Conservation (phyloP, 1,284 basidiomycete species). For the Tylopilus sp. region DNA sequence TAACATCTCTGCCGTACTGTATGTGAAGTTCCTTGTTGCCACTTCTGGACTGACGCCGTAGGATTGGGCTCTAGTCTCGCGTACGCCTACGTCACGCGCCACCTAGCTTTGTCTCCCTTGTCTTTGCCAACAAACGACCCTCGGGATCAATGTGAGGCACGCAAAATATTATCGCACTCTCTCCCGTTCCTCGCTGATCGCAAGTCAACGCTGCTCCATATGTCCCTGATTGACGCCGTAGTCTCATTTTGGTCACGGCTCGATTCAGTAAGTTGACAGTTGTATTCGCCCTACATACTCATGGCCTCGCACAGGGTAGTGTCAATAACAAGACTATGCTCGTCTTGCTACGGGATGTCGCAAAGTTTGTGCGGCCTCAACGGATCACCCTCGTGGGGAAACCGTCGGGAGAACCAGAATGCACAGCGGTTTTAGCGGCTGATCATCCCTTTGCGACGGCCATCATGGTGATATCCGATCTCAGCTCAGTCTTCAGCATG, state of each 20-base stretch:
- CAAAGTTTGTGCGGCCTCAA: constrained; percentile 46
- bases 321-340: constrained; percentile 46
- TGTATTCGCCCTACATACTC: neutral
- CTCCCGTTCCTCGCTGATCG: constrained; percentile 61
- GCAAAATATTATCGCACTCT: constrained; percentile 44
- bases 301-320: constrained; percentile 37
- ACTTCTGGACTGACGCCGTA: neutral
- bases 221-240: constrained; percentile 47
- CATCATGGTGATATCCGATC: constrained; percentile 30
- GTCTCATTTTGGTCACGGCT: constrained; percentile 61
- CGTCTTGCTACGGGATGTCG: constrained; percentile 52
- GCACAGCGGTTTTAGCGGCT: neutral
- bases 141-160: constrained; percentile 45
- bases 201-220: constrained; percentile 48
- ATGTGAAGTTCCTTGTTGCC: constrained; percentile 27
- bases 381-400: constrained; percentile 33
- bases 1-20: constrained; percentile 67
- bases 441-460: constrained; percentile 21
- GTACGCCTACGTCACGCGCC: constrained; percentile 62
- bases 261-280: constrained; percentile 40
- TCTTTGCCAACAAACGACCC: constrained; percentile 37
- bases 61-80: constrained; percentile 45
- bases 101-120: constrained; percentile 56
- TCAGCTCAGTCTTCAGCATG: constrained; percentile 21
- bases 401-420: constrained; percentile 4